Evolutionary conservation across 2,329 filamentous ascomycete genomes (phyloP).

Genomic region (Fusarium lateritium): DNA sequence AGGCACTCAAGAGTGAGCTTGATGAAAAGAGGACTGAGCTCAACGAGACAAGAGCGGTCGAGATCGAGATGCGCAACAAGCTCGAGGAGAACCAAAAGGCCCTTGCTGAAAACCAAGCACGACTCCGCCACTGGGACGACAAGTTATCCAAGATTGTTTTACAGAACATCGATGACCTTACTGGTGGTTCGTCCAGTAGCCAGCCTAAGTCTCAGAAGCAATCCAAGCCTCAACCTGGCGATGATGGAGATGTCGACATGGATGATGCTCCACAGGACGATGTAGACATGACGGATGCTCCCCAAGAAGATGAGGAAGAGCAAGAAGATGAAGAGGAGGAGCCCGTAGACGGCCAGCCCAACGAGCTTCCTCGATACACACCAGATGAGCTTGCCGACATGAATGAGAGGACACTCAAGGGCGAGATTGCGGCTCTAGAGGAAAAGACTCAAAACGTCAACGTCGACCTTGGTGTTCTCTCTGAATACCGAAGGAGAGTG

Average conservation of each 20-base stretch:
- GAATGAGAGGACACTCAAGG: constrained; percentile 73
- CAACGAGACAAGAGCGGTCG: constrained; percentile 88
- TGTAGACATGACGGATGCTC: constrained; percentile 51
- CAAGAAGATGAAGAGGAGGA: constrained; percentile 48
- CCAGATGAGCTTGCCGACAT: constrained; percentile 77
- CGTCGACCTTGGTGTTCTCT: constrained; percentile 89
- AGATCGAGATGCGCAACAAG: constrained; percentile 99
- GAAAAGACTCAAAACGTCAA: constrained; percentile 85
- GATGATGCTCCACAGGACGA: constrained; percentile 49
- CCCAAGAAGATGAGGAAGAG: constrained; percentile 51
- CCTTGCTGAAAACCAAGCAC: constrained; percentile 87
- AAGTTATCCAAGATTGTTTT: constrained; percentile 88
- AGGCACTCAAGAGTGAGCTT: constrained; percentile 84
- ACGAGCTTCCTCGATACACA: constrained; percentile 83
- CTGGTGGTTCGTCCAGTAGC: constrained; percentile 55
- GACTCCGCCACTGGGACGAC: constrained; percentile 87
- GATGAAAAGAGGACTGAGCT: constrained; percentile 89
- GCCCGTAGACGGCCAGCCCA: constrained; percentile 54
- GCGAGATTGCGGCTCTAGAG: constrained; percentile 73
- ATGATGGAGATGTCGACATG: constrained; percentile 55
- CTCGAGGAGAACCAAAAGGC: constrained; percentile 96
- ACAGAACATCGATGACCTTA: constrained; percentile 83
- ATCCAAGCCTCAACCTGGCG: constrained; percentile 42
- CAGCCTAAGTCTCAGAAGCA: constrained; percentile 48
- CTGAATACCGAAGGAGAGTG: constrained; percentile 88